phyloP scores from a whole-genome alignment of 1,284 basidiomycete species.

The Microbotryum saponariae region DNA sequence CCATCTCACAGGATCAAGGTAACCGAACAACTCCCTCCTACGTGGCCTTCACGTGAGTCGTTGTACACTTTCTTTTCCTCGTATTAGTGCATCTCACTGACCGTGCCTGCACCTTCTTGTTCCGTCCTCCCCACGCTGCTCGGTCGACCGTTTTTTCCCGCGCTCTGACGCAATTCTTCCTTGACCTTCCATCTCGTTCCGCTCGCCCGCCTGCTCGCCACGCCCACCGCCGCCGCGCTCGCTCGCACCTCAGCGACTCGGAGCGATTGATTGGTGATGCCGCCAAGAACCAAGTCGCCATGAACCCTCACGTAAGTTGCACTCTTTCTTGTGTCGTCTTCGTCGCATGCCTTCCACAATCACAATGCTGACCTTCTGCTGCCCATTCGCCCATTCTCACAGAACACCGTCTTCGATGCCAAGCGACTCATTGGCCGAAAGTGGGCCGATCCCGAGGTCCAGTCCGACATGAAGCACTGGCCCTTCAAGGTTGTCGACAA shows the following conservation, averaged over 20 bases:
- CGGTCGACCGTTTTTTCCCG: too few relatives aligned
- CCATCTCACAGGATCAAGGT: conserved; percentile 77
- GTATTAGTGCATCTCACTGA: not conserved
- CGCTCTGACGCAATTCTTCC: too few relatives aligned
- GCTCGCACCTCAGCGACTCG: conserved; percentile 50
- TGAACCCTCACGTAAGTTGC: conserved; percentile 53
- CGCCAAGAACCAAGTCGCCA: conserved; percentile 55
- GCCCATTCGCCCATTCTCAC: conserved; percentile 14
- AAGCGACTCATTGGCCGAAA: conserved; percentile 85
- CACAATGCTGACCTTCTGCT: not conserved
- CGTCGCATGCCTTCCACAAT: too few relatives aligned
- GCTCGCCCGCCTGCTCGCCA: too few relatives aligned
- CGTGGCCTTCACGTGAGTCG: conserved; percentile 64
- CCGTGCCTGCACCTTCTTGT: not conserved
- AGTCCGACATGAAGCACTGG: conserved; percentile 81
- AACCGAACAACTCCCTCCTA: conserved; percentile 94
- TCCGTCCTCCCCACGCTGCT: too few relatives aligned
- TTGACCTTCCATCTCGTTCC: too few relatives aligned
- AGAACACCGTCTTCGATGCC: conserved; percentile 69
- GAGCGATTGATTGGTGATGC: conserved; percentile 95
- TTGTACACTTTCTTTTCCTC: not conserved
- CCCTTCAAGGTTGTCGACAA: conserved; percentile 84
- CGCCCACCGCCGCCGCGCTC: too few relatives aligned
- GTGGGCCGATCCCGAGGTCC: conserved; percentile 78
- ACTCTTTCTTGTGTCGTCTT: too few relatives aligned